Evolutionary conservation across 2,329 filamentous ascomycete species (phyloP).

Genomic region (Cercospora sp.): DNA sequence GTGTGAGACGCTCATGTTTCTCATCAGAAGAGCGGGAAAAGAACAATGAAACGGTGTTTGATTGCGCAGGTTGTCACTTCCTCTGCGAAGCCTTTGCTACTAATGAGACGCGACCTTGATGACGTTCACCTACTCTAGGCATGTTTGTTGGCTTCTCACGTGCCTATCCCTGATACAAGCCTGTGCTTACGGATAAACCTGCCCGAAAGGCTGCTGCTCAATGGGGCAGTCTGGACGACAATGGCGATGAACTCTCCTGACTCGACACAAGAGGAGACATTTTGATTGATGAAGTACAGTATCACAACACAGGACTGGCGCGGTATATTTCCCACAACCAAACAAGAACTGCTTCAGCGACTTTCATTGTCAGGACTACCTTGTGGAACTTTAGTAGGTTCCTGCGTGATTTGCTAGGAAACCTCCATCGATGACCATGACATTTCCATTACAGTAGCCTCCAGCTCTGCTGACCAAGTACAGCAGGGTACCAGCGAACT

Average conservation of each 20-base stretch:
- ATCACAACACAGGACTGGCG: background rate
- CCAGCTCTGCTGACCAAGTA: constrained; percentile 55
- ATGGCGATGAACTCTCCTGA: background rate
- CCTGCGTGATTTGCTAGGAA: constrained; percentile 38
- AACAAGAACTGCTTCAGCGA: background rate
- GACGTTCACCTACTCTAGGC: background rate
- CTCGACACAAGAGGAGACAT: background rate
- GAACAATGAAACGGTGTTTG: background rate
- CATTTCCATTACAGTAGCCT: constrained; percentile 56
- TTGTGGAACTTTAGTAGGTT: background rate
- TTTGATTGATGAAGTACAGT: background rate
- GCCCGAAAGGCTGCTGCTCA: background rate
- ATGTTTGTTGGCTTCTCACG: background rate
- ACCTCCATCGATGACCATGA: constrained; percentile 52
- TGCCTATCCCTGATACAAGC: background rate
- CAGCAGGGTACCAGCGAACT: constrained; percentile 52
- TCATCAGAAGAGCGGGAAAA: background rate
- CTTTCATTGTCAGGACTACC: background rate
- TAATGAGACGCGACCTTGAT: background rate
- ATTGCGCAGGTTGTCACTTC: background rate
- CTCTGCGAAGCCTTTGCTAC: background rate
- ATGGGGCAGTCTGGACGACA: background rate
- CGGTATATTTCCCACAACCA: background rate
- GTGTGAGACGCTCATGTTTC: background rate
- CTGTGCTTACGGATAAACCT: background rate